Percentiles rank a stretch among this genome's conserved stretches.
These are phyloP conservation scores for Oryza meridionalis DNA, from an alignment of 176 grass and related monocot species.

Conservation along the genomic window DNA sequence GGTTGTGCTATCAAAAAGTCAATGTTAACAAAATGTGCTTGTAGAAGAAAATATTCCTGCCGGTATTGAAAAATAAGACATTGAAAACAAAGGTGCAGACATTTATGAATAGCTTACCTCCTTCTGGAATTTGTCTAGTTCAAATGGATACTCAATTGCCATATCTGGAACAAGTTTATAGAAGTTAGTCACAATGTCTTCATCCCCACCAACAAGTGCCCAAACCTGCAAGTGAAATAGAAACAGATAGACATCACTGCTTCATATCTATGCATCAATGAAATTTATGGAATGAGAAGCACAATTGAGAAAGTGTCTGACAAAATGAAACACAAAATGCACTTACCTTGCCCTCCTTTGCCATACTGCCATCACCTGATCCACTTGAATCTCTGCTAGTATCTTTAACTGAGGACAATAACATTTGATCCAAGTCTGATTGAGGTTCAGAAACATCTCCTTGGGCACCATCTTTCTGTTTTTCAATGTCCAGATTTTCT, in stretches of 20 bases:
- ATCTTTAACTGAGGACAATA: constrained; percentile 47
- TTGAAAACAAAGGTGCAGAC: constrained; percentile 25
- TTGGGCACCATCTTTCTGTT: constrained; percentile 31
- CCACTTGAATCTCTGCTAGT: constrained; percentile 42
- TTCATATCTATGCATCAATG: constrained; percentile 19
- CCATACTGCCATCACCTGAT: constrained; percentile 35
- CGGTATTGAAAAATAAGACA: constrained; percentile 11
- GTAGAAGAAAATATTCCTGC: not conserved
- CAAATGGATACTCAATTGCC: constrained; percentile 96
- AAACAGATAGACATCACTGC: constrained; percentile 26
- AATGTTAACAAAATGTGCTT: not conserved
- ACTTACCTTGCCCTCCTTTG: constrained; percentile 54
- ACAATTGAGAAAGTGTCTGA: not conserved
- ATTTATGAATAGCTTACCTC: constrained; percentile 55
- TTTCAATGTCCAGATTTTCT: constrained; percentile 39
- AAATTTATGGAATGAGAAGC: constrained; percentile 18
- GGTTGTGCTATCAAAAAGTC: constrained; percentile 16
- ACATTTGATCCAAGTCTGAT: constrained; percentile 62
- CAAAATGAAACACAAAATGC: not conserved
- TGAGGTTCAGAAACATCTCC: constrained; percentile 53
- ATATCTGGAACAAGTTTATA: constrained; percentile 91
- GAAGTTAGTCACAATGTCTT: constrained; percentile 65
- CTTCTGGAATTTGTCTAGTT: constrained; percentile 95
- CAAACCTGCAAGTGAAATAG: constrained; percentile 59
- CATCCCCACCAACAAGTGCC: constrained; percentile 69